phyloP scores from a whole-genome alignment of 2,329 filamentous ascomycete genomes.

The Hymenoscyphus fructigenus region DNA sequence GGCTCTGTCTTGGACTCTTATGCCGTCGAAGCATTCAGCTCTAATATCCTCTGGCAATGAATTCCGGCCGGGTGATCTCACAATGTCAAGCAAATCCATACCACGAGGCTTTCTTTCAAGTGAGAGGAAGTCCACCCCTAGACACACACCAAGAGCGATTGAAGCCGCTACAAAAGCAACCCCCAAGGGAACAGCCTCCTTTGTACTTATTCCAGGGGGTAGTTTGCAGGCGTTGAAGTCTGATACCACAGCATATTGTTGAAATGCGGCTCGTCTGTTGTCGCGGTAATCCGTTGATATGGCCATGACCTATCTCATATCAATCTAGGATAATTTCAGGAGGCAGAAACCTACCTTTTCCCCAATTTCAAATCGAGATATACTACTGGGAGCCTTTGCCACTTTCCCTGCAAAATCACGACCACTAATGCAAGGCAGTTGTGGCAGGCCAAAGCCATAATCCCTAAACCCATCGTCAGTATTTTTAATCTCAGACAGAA shows the following conservation, averaged over 20 bases:
- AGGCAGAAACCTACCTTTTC: conserved; percentile 41
- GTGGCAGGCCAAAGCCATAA: conserved; percentile 35
- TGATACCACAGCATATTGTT: conserved; percentile 52
- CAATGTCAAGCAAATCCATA: conserved; percentile 56
- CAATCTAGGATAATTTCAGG: not conserved
- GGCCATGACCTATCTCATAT: conserved; percentile 21
- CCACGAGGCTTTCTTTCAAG: conserved; percentile 45
- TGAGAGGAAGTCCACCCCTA: conserved; percentile 64
- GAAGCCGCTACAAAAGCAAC: conserved; percentile 58
- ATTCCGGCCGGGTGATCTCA: conserved; percentile 47
- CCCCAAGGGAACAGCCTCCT: conserved; percentile 32
- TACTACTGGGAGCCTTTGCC: conserved; percentile 44
- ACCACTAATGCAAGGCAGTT: conserved; percentile 34
- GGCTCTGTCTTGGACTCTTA: conserved; percentile 52
- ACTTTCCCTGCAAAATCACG: conserved; percentile 65
- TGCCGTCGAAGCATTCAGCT: conserved; percentile 60
- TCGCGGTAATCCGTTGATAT: conserved; percentile 37
- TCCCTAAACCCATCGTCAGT: conserved; percentile 56
- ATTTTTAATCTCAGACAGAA: conserved; percentile 59
- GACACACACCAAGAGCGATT: conserved; percentile 65
- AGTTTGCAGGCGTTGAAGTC: conserved; percentile 35
- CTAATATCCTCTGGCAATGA: conserved; percentile 60
- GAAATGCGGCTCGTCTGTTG: conserved; percentile 33
- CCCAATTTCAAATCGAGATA: conserved; percentile 52
- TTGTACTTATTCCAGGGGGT: conserved; percentile 23